Base-by-base conservation (phyloP, 176 grass and related monocot genomes). In the Paspalum vaginatum region DNA sequence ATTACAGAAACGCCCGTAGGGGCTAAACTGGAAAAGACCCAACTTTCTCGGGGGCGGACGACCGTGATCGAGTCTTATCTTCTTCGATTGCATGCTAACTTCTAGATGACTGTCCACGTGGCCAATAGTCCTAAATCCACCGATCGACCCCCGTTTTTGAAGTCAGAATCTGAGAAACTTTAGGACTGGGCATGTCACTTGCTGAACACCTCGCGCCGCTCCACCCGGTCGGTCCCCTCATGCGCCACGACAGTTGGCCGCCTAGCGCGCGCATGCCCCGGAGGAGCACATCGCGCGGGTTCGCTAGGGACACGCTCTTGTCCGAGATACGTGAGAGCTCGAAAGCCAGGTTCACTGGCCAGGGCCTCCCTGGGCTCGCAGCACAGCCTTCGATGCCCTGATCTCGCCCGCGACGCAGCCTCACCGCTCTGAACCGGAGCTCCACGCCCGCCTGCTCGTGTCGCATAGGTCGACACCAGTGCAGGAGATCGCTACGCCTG, bases 201-300 rank as follows among this genome's bases (percentile, higher is more conserved):
- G 48, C 94, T 88, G 80, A 81, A 88, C 17, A 97, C 81, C 86
- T 93, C 94, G 84, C 91, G 93, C 9, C 94, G 86, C 78, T 93
- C 91, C 21, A 97, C 49, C 78, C 91, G 80, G 63, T 93, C 88
- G 1, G 86, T 41, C 0, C 94, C 91, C 32, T 97, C 94, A 45
- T 65, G 67, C 11, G 84, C 91, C 52, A 97, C 83, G 25, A 83
- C 87, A n/a, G 81, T 93, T 97, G 9, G 72, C 84, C 27, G 81
- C 88, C 80, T 70, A 97, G 87, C 4, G 87, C 85, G 56, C 91
- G 89, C 41, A 97, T 89, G 27, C 89, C 87, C n/a, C 94, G 91
- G 69, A 97, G 91, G 4, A 92, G 91, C 75, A 90, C 85, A 68
- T 97, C 94, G 18, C 94, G 94, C 21, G 91, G 94, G 61, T 97